Conservation (phyloP, 139 green algal genomes). For the Micractinium conductrix region DNA sequence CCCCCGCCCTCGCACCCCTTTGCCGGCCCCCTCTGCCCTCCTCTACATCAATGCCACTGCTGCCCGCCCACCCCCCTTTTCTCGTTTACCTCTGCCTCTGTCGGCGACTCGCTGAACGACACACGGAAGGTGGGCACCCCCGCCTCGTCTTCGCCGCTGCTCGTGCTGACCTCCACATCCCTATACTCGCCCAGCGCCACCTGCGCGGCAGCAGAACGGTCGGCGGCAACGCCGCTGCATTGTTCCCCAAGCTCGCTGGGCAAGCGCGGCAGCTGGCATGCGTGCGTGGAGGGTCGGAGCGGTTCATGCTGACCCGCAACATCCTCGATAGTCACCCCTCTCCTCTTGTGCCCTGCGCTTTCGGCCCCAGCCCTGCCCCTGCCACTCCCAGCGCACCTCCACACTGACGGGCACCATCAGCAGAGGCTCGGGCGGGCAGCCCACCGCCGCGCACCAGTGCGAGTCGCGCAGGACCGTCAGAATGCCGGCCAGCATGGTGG, state of each 20-base stretch:
- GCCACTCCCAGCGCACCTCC: neutral
- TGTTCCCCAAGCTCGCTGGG: neutral
- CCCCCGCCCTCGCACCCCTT: no score
- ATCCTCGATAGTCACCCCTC: neutral
- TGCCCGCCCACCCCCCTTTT: no score
- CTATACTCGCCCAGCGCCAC: constrained; percentile 17
- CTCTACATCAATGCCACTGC: no score
- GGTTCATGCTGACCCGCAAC: no score
- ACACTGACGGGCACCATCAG: constrained; percentile 3
- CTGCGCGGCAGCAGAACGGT: neutral
- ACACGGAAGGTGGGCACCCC: constrained; percentile 8
- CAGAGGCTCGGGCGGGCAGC: constrained; percentile 28
- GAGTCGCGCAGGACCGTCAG: constrained; percentile 9
- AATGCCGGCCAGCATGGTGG: neutral
- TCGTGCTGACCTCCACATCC: constrained; percentile 11
- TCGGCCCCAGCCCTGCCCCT: neutral
- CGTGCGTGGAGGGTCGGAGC: no score
- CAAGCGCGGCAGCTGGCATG: neutral
- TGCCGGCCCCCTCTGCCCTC: no score
- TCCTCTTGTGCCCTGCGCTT: neutral
- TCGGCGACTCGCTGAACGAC: constrained; percentile 1
- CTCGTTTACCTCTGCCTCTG: no score
- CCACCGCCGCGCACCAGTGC: constrained; percentile 29
- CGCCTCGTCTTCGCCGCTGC: neutral
- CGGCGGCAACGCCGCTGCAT: no score